These are phyloP conservation scores for Solanum peruvianum DNA, from an alignment of 257 asterid genomes.

Conservation along the genomic window DNA sequence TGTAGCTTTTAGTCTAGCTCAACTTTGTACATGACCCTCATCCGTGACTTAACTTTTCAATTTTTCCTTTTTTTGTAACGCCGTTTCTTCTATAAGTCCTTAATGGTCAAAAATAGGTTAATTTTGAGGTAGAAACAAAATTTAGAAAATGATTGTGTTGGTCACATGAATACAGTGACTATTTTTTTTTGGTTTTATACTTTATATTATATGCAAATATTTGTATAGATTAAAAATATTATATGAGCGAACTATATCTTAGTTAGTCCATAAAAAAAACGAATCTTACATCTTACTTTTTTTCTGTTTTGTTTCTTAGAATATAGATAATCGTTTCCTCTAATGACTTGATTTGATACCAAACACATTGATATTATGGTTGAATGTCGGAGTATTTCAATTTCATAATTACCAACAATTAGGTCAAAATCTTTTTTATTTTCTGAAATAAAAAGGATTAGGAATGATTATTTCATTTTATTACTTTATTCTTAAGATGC, in stretches of 20 bases:
- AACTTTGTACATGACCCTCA: not conserved
- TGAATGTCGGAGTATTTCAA: not conserved
- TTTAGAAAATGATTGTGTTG: not conserved
- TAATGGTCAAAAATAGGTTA: not conserved
- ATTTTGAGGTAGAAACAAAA: not conserved
- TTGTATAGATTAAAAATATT: no score
- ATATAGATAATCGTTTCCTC: not conserved
- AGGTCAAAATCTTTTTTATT: not conserved
- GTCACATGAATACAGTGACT: not conserved
- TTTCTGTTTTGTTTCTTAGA: not conserved
- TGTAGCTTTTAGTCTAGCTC: not conserved
- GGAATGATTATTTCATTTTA: constrained; percentile 15
- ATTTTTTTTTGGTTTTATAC: not conserved
- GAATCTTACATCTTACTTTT: no score
- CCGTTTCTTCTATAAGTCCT: not conserved
- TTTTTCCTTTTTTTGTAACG: not conserved
- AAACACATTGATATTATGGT: not conserved
- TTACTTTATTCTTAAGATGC: constrained; percentile 32
- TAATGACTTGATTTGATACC: not conserved
- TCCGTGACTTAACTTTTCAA: not conserved
- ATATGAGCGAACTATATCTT: not conserved
- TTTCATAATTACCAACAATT: not conserved
- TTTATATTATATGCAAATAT: not conserved
- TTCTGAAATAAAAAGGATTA: not conserved
- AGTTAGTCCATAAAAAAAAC: not conserved